These are phyloP conservation scores for Lecanicillium sp. DNA, from an alignment of 2,329 filamentous ascomycete genomes.

Conservation along the genomic window DNA sequence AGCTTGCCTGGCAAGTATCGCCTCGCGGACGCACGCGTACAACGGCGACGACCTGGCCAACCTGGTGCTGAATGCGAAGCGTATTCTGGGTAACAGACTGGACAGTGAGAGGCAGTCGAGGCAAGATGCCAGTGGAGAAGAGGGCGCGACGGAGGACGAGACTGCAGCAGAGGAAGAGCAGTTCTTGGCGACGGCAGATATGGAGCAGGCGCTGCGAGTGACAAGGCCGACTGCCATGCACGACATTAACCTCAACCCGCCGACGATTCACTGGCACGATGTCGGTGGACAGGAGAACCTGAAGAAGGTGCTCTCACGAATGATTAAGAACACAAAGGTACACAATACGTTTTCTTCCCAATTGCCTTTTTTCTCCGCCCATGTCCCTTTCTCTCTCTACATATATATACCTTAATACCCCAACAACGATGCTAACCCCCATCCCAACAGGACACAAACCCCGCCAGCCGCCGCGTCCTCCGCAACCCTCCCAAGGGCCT, in stretches of 20 bases:
- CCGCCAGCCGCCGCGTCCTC: constrained; percentile 30
- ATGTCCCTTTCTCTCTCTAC: not conserved
- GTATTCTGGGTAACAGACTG: constrained; percentile 23
- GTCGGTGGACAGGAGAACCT: constrained; percentile 79
- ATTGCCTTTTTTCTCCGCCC: too few species aligned
- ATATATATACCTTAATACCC: not conserved
- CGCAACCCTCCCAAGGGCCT: constrained; percentile 69
- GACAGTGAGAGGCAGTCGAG: constrained; percentile 19
- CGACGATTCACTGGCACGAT: constrained; percentile 78
- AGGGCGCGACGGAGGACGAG: constrained; percentile 3
- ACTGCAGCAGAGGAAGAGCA: constrained; percentile 18
- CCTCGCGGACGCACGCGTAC: constrained; percentile 78
- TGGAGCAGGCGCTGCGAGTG: constrained; percentile 58
- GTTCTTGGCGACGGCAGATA: constrained; percentile 42
- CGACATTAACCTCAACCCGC: constrained; percentile 82
- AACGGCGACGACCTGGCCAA: constrained; percentile 71
- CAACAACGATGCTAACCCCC: constrained; percentile 11
- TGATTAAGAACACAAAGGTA: constrained; percentile 38
- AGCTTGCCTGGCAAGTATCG: constrained; percentile 52
- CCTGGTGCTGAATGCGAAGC: constrained; percentile 42
- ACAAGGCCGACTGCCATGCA: constrained; percentile 82
- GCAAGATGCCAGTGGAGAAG: not conserved
- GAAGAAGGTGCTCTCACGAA: constrained; percentile 54
- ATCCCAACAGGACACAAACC: constrained; percentile 24
- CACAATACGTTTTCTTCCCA: too few species aligned